Conservation (phyloP, 2,329 filamentous ascomycete genomes). For the Bipolaris zeicola region DNA sequence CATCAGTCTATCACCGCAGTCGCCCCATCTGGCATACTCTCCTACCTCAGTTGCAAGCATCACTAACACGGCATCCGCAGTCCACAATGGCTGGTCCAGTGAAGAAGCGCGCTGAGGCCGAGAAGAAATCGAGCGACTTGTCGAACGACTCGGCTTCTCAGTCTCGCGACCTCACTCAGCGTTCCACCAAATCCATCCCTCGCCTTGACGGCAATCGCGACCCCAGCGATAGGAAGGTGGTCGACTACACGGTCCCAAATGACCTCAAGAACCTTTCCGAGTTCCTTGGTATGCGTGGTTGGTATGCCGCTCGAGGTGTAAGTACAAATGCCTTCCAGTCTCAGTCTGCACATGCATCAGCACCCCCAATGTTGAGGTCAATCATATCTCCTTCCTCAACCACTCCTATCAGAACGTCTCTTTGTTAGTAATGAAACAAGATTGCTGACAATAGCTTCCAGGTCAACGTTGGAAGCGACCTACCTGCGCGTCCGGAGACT, state of each 20-base stretch:
- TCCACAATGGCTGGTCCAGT: slow-evolving; percentile 46
- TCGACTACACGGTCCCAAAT: slow-evolving; percentile 34
- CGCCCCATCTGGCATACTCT: neutral
- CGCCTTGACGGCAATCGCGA: slow-evolving; percentile 46
- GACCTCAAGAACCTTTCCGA: slow-evolving; percentile 47
- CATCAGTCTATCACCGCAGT: neutral
- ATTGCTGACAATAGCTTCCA: slow-evolving; percentile 29
- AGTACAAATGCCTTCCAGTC: slow-evolving; percentile 30
- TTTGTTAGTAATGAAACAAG: slow-evolving; percentile 27
- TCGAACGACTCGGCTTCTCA: slow-evolving; percentile 32
- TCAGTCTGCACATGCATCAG: slow-evolving; percentile 13
- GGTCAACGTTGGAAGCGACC: slow-evolving; percentile 30
- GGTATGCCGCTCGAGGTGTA: slow-evolving; percentile 47
- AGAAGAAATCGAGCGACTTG: slow-evolving; percentile 36
- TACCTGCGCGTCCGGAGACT: slow-evolving; percentile 45
- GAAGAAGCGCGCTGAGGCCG: slow-evolving; percentile 42
- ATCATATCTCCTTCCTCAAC: neutral
- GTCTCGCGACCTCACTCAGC: slow-evolving; percentile 33
- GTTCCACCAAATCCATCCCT: slow-evolving; percentile 38
- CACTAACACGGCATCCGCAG: slow-evolving; percentile 28
- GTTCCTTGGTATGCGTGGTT: slow-evolving; percentile 42
- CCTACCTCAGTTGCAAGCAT: slow-evolving; percentile 6
- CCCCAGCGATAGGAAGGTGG: slow-evolving; percentile 16
- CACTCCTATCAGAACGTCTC: slow-evolving; percentile 20
- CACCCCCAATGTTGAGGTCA: slow-evolving; percentile 15